These are phyloP conservation scores for Didymella lethalis DNA, from an alignment of 2,329 filamentous ascomycete species.

Conservation along the genomic window DNA sequence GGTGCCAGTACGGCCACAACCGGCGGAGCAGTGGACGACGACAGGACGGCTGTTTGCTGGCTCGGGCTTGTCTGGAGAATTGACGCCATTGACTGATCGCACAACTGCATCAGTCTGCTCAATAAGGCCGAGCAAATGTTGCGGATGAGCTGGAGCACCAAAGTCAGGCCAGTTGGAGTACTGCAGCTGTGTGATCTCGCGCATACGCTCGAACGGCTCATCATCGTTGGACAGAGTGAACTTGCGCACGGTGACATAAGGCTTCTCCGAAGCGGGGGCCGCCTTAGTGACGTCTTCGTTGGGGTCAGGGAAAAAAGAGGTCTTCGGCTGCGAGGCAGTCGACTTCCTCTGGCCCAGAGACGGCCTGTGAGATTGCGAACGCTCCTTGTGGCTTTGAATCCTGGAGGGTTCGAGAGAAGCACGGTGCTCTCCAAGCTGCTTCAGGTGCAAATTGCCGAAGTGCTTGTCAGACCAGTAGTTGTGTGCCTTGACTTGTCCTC, in stretches of 20 bases:
- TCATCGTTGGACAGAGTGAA: conserved; percentile 80
- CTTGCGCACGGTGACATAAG: conserved; percentile 84
- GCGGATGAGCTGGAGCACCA: conserved; percentile 86
- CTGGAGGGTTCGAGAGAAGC: conserved; percentile 73
- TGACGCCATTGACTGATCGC: conserved; percentile 54
- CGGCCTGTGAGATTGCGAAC: conserved; percentile 38
- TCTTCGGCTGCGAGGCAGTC: conserved; percentile 40
- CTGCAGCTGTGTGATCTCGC: conserved; percentile 93
- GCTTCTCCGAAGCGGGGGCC: conserved; percentile 63
- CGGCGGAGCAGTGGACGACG: conserved; percentile 93
- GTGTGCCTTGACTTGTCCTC: conserved; percentile 93
- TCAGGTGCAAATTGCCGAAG: conserved; percentile 80
- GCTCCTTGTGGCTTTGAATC: conserved; percentile 57
- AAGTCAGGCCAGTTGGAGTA: conserved; percentile 98
- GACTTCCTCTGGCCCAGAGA: conserved; percentile 46
- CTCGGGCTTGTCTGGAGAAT: conserved; percentile 65
- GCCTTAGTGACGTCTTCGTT: conserved; percentile 34
- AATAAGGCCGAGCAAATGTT: conserved; percentile 86
- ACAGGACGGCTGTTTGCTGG: conserved; percentile 69
- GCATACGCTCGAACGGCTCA: conserved; percentile 82
- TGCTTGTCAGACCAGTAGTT: conserved; percentile 85
- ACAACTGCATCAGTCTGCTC: conserved; percentile 82
- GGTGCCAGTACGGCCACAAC: conserved; percentile 92
- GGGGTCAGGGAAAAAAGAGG: conserved; percentile 21
- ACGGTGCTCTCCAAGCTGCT: conserved; percentile 80